Conservation (phyloP, 2,329 filamentous ascomycete species). For the Xylariaceae sp. region DNA sequence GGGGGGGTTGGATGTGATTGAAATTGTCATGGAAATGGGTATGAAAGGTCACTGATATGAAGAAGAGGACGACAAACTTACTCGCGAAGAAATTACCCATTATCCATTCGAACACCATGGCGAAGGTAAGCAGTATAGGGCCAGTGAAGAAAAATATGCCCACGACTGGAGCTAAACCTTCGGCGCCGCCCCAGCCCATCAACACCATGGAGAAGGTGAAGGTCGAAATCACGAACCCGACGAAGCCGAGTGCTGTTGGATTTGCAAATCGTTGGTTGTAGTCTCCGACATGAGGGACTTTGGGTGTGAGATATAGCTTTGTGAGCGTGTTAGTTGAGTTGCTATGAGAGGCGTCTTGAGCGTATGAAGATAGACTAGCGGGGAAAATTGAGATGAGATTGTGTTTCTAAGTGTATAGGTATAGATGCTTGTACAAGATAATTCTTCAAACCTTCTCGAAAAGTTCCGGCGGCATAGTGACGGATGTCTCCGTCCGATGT, state of each 20-base stretch:
- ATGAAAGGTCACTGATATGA: not conserved
- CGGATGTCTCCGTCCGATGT: constrained; percentile 30
- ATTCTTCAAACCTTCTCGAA: constrained; percentile 31
- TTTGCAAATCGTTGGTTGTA: constrained; percentile 36
- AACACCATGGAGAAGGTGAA: constrained; percentile 35
- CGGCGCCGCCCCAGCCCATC: constrained; percentile 35
- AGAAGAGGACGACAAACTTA: constrained; percentile 1
- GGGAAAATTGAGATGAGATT: not conserved
- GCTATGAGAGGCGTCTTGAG: too few species aligned
- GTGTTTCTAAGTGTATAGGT: not conserved
- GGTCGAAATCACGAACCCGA: constrained; percentile 37
- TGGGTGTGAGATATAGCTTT: constrained; percentile 37
- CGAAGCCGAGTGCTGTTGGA: constrained; percentile 35
- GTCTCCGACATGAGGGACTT: constrained; percentile 33
- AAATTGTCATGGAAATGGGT: too few species aligned
- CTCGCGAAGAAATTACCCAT: constrained; percentile 48
- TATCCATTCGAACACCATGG: constrained; percentile 50
- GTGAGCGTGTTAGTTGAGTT: constrained; percentile 4
- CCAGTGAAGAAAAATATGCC: constrained; percentile 40
- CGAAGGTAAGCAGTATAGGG: constrained; percentile 43
- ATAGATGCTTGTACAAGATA: not conserved
- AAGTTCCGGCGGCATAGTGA: constrained; percentile 37
- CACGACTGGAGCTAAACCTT: constrained; percentile 32
- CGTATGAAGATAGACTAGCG: too few species aligned
- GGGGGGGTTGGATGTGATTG: too few species aligned